Percentiles rank a stretch among this genome's conserved stretches.
Evolutionary conservation across 2,329 filamentous ascomycete genomes (phyloP).

Genomic region (Talaromyces piceae): DNA sequence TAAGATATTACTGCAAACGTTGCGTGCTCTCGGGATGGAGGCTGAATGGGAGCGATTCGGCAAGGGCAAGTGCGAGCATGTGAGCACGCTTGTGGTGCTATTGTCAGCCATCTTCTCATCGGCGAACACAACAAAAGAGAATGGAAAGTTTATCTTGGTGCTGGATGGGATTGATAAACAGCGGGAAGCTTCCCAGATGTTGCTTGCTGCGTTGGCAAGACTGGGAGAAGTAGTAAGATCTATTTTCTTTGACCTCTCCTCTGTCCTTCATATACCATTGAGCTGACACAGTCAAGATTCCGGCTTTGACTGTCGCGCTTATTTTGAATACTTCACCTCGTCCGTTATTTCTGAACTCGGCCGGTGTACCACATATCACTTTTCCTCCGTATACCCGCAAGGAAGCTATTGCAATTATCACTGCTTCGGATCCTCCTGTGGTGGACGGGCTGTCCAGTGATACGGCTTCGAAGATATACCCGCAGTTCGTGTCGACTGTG

Average conservation of each 20-base stretch:
- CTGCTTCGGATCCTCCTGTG: constrained; percentile 43
- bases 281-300: constrained; percentile 52
- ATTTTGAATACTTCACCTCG: constrained; percentile 63
- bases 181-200: constrained; percentile 67
- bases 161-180: constrained; percentile 83
- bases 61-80: constrained; percentile 65
- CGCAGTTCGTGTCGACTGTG: constrained; percentile 71
- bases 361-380: constrained; percentile 66
- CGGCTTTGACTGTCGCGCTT: constrained; percentile 67
- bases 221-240: constrained; percentile 67
- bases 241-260: background rate
- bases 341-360: constrained; percentile 60
- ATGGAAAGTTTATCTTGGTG: constrained; percentile 65
- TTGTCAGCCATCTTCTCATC: constrained; percentile 42
- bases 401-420: constrained; percentile 71
- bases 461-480: constrained; percentile 32
- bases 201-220: constrained; percentile 73
- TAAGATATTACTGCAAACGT: constrained; percentile 36
- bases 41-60: constrained; percentile 39
- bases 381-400: constrained; percentile 78
- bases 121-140: background rate
- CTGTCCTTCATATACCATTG: background rate
- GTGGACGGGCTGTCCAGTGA: constrained; percentile 25
- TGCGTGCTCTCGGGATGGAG: constrained; percentile 28
- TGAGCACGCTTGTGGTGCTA: constrained; percentile 68